A percentile compares a stretch with the other conserved stretches of the same genome.
Evolutionary conservation across 257 asterid species (phyloP).

Genomic region (Forsythia viridissima): DNA sequence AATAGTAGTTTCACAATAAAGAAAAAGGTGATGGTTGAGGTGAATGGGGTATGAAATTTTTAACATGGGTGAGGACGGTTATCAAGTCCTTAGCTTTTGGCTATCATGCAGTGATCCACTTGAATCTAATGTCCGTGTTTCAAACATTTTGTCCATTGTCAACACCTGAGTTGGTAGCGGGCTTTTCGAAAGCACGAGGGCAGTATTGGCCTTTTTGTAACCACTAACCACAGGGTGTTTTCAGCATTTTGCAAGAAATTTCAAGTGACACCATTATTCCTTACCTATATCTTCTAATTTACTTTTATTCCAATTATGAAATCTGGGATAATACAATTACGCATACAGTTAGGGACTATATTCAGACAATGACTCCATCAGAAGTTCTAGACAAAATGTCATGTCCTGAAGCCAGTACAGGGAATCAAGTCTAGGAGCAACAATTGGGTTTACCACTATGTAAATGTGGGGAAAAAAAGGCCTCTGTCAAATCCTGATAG

Average conservation of each 20-base stretch:
- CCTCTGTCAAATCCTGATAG: background rate
- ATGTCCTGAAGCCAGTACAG: background rate
- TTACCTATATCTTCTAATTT: background rate
- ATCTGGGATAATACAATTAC: background rate
- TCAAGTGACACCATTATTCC: background rate
- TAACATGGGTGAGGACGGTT: background rate
- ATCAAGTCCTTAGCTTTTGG: no score
- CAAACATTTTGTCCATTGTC: no score
- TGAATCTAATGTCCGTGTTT: background rate
- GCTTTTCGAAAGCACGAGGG: no score
- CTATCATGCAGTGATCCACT: background rate
- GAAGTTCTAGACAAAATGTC: background rate
- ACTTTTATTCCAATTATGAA: conserved; percentile 1
- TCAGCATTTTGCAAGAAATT: background rate
- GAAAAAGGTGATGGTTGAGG: background rate
- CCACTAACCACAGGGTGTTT: no score
- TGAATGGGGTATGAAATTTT: background rate
- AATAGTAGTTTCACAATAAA: background rate
- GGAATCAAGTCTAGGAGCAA: conserved; percentile 2
- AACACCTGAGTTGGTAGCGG: no score
- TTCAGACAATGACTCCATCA: background rate
- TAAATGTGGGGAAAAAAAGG: background rate
- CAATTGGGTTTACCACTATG: background rate
- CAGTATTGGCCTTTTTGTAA: no score
- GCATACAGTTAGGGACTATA: background rate